Base-by-base conservation (phyloP, 345 rosid species). In the Gossypium herbaceum region DNA sequence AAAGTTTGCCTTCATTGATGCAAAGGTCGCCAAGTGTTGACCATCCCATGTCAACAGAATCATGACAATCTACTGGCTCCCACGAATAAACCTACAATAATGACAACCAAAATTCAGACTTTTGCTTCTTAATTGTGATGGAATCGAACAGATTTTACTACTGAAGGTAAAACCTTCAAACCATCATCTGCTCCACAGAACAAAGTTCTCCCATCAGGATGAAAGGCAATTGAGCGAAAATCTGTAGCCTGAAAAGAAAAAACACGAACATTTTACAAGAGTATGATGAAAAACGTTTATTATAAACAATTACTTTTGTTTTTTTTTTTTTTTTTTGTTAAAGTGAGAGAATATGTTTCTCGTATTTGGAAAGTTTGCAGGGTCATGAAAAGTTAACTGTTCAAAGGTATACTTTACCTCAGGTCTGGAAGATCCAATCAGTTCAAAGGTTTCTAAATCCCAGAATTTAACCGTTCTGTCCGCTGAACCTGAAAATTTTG, bases 381-480 rank as follows among this genome's bases (percentile, higher is more conserved):
- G 41, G 22, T 70, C 47, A 52, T 5, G 61, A 20, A 19, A 70
- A 68, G 50, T 27, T 9, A 68, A 68, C 57, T 8, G 24, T 20
- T 29, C 41, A 16, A 61, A 34, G 41, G 41, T 34, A 4, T 34
- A 34, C 41, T 34, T 34, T 89, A 95, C 99, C 99, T 95, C 97
- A 15, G 98, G 92, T 81, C 91, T 84, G 58, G 94, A 27, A 75
- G 98, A 90, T 80, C 98, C 99, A 81, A 95, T 93, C 82, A 93
- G 84, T 79, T 95, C 98, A 80, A 93, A 95, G 25, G 97, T 95
- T 85, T 95, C 98, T 90, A 93, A 86, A 84, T 95, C 99, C 99
- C 99, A 95, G 81, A 88, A 95, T 83, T 93, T 95, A 69, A 95
- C 98, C 0, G 98, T 95, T 85, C 85, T 82, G 76, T 95, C 99